These are phyloP conservation scores for Leptographium wingfieldii DNA, from an alignment of 2,329 filamentous ascomycete genomes.

Conservation along the genomic window DNA sequence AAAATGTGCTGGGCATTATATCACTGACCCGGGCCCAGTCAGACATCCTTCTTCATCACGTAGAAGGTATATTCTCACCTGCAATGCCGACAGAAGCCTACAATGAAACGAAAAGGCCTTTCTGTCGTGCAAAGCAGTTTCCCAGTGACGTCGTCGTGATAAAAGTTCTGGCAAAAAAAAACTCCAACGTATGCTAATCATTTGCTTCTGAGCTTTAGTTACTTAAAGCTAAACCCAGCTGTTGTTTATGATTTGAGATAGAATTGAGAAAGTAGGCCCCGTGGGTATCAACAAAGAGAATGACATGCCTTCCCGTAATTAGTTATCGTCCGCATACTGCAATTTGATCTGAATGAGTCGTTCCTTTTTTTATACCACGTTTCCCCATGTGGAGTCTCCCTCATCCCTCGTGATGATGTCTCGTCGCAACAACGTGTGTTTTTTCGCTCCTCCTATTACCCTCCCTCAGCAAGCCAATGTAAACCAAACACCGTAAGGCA, in stretches of 20 bases:
- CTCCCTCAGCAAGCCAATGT: neutral
- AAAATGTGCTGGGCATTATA: too few relatives aligned
- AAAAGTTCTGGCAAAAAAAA: neutral
- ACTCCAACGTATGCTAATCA: neutral
- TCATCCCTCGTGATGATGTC: neutral
- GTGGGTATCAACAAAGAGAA: constrained; percentile 1
- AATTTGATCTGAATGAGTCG: neutral
- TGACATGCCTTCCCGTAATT: neutral
- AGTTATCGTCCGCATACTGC: neutral
- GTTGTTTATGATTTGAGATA: neutral
- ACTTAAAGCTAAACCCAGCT: neutral
- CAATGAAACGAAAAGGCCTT: too few relatives aligned
- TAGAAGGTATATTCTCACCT: too few relatives aligned
- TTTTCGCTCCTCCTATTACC: neutral
- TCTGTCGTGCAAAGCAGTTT: too few relatives aligned
- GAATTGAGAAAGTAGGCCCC: neutral
- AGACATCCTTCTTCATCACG: too few relatives aligned
- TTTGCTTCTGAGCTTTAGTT: neutral
- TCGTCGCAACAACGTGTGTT: neutral
- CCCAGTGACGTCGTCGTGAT: too few relatives aligned
- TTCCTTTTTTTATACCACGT: neutral
- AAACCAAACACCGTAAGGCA: constrained; percentile 3
- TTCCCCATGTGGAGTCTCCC: neutral
- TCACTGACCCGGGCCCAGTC: too few relatives aligned
- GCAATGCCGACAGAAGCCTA: too few relatives aligned